A percentile compares a stretch with the other conserved stretches of the same genome.
Conservation (phyloP, 1,139 yeast species). For the Entelexis paramagnoliae region DNA sequence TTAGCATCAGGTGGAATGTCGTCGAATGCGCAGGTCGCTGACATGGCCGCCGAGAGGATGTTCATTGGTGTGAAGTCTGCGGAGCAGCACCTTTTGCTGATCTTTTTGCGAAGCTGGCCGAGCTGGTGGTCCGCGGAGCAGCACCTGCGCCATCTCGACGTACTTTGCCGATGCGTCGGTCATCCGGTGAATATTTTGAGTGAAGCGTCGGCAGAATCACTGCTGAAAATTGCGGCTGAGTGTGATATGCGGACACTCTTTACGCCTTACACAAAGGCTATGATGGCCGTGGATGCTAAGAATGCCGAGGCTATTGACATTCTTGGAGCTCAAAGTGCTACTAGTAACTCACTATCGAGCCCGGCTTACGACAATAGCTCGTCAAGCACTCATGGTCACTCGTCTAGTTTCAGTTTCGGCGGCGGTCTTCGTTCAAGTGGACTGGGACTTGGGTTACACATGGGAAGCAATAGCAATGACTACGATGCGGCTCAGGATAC, state of each 20-base stretch:
- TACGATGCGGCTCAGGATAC: background rate
- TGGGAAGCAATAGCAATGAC: slow-evolving; percentile 8
- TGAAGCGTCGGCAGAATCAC: slow-evolving; percentile 14
- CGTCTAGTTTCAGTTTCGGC: slow-evolving; percentile 13
- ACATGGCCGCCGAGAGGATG: background rate
- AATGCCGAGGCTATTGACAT: slow-evolving; percentile 10
- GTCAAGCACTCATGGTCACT: slow-evolving; percentile 10
- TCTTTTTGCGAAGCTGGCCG: slow-evolving; percentile 20
- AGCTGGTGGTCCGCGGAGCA: slow-evolving; percentile 21
- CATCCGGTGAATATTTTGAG: slow-evolving; percentile 5
- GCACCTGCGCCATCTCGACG: slow-evolving; percentile 18
- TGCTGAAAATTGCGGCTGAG: slow-evolving; percentile 12
- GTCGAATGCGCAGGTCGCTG: background rate
- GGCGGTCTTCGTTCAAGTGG: slow-evolving; percentile 1
- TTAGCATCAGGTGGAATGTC: slow-evolving; percentile 14
- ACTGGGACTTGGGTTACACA: slow-evolving; percentile 12
- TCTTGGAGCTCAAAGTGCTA: background rate
- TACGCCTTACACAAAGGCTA: slow-evolving; percentile 17
- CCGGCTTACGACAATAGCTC: background rate
- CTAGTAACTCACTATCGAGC: background rate
- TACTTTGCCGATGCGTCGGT: slow-evolving; percentile 19
- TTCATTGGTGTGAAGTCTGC: slow-evolving; percentile 13
- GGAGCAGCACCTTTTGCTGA: slow-evolving; percentile 16
- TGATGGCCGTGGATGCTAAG: slow-evolving; percentile 16
- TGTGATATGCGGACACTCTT: slow-evolving; percentile 14